Evolutionary conservation across 805 yeast species (phyloP).

Genomic region (Sugiyamaella lignohabitans): DNA sequence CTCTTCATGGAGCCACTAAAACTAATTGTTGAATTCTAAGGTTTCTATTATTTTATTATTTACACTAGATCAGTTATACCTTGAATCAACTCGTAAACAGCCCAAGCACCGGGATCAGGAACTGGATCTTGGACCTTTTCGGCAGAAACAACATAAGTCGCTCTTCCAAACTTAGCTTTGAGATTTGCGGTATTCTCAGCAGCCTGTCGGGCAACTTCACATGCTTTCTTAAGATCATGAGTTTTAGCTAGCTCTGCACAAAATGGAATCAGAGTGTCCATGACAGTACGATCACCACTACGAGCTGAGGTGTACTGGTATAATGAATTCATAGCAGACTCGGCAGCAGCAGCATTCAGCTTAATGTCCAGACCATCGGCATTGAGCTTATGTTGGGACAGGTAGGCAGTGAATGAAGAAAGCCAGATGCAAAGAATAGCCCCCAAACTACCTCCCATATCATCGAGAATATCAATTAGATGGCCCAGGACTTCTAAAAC

Average conservation of each 20-base stretch:
- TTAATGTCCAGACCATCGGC: neutral
- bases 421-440: slow-evolving; percentile 83
- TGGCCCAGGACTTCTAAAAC: slow-evolving; percentile 1
- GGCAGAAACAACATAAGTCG: slow-evolving; percentile 64
- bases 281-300: slow-evolving; percentile 78
- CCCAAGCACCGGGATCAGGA: slow-evolving; percentile 87
- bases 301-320: slow-evolving; percentile 86
- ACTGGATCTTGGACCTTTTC: slow-evolving; percentile 49
- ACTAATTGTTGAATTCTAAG: too few relatives aligned
- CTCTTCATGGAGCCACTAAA: too few relatives aligned
- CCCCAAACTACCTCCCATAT: slow-evolving; percentile 97
- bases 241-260: slow-evolving; percentile 46
- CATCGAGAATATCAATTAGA: slow-evolving; percentile 7
- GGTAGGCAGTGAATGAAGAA: slow-evolving; percentile 41
- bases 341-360: slow-evolving; percentile 10
- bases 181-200: slow-evolving; percentile 67
- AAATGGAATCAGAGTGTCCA: slow-evolving; percentile 44
- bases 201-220: slow-evolving; percentile 53
- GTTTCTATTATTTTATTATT: too few relatives aligned
- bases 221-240: slow-evolving; percentile 54
- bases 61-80: neutral
- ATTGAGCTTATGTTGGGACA: neutral
- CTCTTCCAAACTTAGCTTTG: slow-evolving; percentile 87
- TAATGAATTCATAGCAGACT: slow-evolving; percentile 60
- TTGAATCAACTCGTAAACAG: slow-evolving; percentile 5